phyloP scores from a whole-genome alignment of 805 yeast genomes.

The Saccharomycopsis malanga region DNA sequence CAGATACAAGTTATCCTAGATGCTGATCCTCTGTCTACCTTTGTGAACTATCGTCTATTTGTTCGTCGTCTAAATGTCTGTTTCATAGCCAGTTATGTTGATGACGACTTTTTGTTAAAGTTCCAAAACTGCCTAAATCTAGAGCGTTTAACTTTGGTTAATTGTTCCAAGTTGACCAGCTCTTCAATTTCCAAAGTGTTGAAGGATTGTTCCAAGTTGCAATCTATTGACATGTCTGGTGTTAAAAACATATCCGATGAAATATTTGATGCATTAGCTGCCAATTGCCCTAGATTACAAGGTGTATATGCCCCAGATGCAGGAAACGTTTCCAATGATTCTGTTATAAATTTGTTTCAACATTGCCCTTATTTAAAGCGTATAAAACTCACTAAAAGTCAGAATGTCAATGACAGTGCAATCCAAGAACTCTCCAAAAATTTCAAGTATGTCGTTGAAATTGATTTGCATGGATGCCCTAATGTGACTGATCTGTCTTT shows the following conservation, averaged over 20 bases:
- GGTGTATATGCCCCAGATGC: conserved; percentile 89
- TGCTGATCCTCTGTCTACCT: conserved; percentile 39
- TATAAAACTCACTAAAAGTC: conserved; percentile 71
- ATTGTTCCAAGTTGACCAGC: conserved; percentile 61
- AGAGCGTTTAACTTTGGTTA: conserved; percentile 80
- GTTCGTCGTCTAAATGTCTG: conserved; percentile 78
- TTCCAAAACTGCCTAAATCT: conserved; percentile 67
- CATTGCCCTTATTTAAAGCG: conserved; percentile 74
- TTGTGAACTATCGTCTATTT: conserved; percentile 60
- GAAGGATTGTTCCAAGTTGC: conserved; percentile 59
- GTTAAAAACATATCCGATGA: conserved; percentile 63
- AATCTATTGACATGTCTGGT: conserved; percentile 83
- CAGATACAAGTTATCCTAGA: conserved; percentile 53
- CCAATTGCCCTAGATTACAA: conserved; percentile 68
- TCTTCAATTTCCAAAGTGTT: conserved; percentile 56
- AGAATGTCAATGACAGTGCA: conserved; percentile 55
- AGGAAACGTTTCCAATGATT: conserved; percentile 55
- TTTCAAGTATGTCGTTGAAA: conserved; percentile 80
- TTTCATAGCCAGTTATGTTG: conserved; percentile 59
- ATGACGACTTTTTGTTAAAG: conserved; percentile 52
- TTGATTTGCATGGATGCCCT: conserved; percentile 81
- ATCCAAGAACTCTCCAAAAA: conserved; percentile 53
- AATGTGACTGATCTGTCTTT: conserved; percentile 61
- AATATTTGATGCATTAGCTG: conserved; percentile 60
- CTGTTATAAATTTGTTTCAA: conserved; percentile 50